Percentiles rank a stretch among this genome's conserved stretches.
Evolutionary conservation across 768 basidiomycete species (phyloP).

Genomic region (Kwoniella europaea): DNA sequence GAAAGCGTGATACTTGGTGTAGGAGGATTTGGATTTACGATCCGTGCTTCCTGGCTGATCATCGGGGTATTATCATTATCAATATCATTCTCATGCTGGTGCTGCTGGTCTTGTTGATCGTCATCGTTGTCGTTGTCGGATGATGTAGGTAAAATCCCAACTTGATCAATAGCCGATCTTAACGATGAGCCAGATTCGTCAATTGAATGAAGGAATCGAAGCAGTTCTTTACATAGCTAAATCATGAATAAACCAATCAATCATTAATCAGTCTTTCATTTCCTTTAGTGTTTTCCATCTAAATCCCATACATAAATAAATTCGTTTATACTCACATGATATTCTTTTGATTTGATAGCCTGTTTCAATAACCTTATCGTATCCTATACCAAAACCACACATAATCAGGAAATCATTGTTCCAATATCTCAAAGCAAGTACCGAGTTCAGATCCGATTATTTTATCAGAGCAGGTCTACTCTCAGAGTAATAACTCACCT

Average conservation of each 20-base stretch:
- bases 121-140: not conserved
- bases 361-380: constrained; percentile 77
- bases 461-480: too few relatives aligned
- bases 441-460: too few relatives aligned
- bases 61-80: not conserved
- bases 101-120: not conserved
- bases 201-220: constrained; percentile 89
- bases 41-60: not conserved
- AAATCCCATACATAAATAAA: too few relatives aligned
- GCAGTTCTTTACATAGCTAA: constrained; percentile 82
- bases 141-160: constrained; percentile 23
- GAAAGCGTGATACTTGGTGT: not conserved
- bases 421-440: too few relatives aligned
- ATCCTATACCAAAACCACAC: constrained; percentile 61
- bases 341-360: constrained; percentile 79
- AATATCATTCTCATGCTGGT: not conserved
- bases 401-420: constrained; percentile 1
- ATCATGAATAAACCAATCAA: not conserved
- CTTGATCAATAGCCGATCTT: constrained; percentile 34
- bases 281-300: too few relatives aligned
- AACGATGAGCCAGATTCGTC: constrained; percentile 73
- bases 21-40: not conserved
- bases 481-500: constrained; percentile 25
- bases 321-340: constrained; percentile 60
- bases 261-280: too few relatives aligned